A percentile compares a stretch with the other conserved stretches of the same genome.
phyloP scores from a whole-genome alignment of 108 stramenopile species.

The Phaeodactylum tricornutum region DNA sequence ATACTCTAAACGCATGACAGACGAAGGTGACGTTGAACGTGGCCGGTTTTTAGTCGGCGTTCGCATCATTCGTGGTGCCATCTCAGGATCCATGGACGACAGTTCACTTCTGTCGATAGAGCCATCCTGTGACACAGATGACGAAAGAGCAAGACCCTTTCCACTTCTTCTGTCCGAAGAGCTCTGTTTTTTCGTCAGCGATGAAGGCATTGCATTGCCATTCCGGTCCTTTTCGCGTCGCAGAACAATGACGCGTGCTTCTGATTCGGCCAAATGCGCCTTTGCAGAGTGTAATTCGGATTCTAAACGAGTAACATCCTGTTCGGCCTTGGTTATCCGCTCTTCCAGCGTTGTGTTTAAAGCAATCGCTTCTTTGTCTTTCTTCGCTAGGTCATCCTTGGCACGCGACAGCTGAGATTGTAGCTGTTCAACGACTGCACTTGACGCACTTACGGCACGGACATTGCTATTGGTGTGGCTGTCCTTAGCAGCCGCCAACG shows the following conservation, averaged over 20 bases:
- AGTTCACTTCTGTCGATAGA: slow-evolving; percentile 5
- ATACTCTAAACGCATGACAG: slow-evolving; percentile 41
- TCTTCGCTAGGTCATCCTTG: slow-evolving; percentile 47
- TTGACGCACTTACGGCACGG: slow-evolving; percentile 22
- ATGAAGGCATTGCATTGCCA: slow-evolving; percentile 2
- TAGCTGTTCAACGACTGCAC: slow-evolving; percentile 54
- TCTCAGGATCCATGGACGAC: slow-evolving; percentile 7
- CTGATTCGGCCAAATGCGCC: slow-evolving; percentile 57
- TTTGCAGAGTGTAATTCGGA: slow-evolving; percentile 41
- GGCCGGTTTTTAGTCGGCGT: slow-evolving; percentile 17
- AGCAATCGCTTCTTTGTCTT: slow-evolving; percentile 45
- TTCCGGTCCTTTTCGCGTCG: slow-evolving; percentile 24
- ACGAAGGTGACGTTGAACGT: slow-evolving; percentile 64
- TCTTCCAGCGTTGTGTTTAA: slow-evolving; percentile 27
- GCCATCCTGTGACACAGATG: not conserved
- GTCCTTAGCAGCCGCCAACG: slow-evolving; percentile 28
- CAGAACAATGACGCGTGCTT: slow-evolving; percentile 42
- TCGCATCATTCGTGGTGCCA: slow-evolving; percentile 16
- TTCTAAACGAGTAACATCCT: slow-evolving; percentile 38
- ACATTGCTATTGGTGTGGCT: slow-evolving; percentile 19
- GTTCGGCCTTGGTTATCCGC: slow-evolving; percentile 33
- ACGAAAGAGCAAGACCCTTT: too few species aligned
- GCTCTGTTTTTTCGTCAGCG: too few species aligned
- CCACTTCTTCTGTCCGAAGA: too few species aligned
- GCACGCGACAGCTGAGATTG: slow-evolving; percentile 49